These are phyloP conservation scores for Luffa acutangula DNA, from an alignment of 306 rosid species.

Conservation along the genomic window DNA sequence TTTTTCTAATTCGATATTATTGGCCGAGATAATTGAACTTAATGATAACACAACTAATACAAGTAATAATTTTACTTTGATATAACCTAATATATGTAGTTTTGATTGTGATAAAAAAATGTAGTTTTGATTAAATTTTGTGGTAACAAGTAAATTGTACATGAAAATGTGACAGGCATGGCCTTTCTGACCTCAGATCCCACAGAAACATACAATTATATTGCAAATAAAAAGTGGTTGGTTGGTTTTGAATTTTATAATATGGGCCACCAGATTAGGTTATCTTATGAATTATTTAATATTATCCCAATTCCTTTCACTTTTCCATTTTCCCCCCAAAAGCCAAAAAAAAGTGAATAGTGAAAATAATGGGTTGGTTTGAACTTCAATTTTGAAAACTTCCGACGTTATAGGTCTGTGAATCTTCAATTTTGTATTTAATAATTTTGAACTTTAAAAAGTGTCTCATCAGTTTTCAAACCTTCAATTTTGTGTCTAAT, in stretches of 20 bases:
- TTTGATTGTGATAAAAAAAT: no score
- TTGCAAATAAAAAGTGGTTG: neutral
- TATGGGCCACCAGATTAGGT: neutral
- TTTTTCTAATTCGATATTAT: no score
- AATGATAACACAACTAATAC: neutral
- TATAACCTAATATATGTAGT: neutral
- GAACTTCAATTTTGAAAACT: no score
- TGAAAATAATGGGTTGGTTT: no score
- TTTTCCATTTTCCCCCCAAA: neutral
- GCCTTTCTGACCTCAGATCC: neutral
- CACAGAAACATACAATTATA: neutral
- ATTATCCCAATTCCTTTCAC: neutral
- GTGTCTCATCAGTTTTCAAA: no score
- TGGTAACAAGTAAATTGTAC: neutral
- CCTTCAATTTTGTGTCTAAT: no score
- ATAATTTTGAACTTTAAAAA: no score
- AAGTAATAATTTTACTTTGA: no score
- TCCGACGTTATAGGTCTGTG: no score
- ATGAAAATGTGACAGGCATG: neutral
- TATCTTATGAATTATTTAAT: neutral
- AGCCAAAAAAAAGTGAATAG: no score
- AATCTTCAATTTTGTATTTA: no score
- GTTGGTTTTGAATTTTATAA: neutral
- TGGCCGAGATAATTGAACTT: no score
- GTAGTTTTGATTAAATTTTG: neutral